Conservation (phyloP, 768 basidiomycete species). For the Neoboletus brunneissimus region DNA sequence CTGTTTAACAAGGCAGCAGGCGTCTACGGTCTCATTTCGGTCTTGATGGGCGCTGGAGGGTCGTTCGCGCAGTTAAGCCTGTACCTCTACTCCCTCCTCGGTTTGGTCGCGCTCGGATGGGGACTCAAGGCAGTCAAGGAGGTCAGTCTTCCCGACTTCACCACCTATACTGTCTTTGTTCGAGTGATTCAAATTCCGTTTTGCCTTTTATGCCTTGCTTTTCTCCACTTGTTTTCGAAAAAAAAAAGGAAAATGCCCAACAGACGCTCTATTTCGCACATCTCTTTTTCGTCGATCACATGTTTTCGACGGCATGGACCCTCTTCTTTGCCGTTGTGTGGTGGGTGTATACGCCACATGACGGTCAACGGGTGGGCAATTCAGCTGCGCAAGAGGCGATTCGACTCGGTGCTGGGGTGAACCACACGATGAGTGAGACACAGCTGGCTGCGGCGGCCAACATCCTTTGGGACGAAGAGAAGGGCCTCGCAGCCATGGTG, state of each 20-base stretch:
- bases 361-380: conserved; percentile 76
- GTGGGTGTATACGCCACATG: conserved; percentile 92
- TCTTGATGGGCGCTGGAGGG: conserved; percentile 88
- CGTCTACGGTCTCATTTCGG: conserved; percentile 91
- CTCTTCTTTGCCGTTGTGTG: conserved; percentile 84
- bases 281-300: conserved; percentile 87
- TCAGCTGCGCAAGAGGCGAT: conserved; percentile 88
- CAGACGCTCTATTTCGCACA: conserved; percentile 88
- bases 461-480: conserved; percentile 87
- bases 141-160: conserved; percentile 45
- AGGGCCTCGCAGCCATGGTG: conserved; percentile 72
- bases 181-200: conserved; percentile 10
- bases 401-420: conserved; percentile 56
- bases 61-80: conserved; percentile 89
- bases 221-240: too few species aligned
- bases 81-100: conserved; percentile 89
- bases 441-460: conserved; percentile 72
- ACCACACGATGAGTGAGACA: conserved; percentile 55
- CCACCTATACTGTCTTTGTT: background rate
- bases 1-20: conserved; percentile 97
- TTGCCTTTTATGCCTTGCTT: background rate
- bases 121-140: conserved; percentile 82
- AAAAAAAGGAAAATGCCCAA: conserved; percentile 77
- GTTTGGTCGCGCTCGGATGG: conserved; percentile 79
- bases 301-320: conserved; percentile 90